Evolutionary conservation across 495 filamentous ascomycete genomes (phyloP), one percentile per base, ranked within the genome.

Genomic region (Polyplosphaeria fusca): DNA sequence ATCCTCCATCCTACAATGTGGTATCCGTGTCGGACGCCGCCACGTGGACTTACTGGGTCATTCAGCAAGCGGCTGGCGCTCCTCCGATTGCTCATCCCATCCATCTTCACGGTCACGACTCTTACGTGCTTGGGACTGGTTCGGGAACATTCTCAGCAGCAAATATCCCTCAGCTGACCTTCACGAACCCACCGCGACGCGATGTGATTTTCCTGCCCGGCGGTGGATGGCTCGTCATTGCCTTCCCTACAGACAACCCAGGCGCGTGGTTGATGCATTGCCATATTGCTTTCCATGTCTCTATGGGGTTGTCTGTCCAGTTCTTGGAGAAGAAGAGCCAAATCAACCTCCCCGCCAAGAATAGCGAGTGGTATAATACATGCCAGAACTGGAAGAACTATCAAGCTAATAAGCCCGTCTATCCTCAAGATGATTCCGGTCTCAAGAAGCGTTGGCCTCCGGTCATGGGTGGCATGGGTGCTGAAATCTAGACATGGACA

Each of bases 31-130:
- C 69, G 5, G 9, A 28, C 2, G 23, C 45, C 37, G 42, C 58
- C 39, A n/a, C 44, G 35, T 73, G 70, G 70, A 66, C 64, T 5
- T 73, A 70, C 52, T 73, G 70, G 70, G 60, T 73, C 22, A 69
- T 73, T 35, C 70, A 73, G 30, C 60, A 69, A 43, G 58, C 52
- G 14, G 28, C 30, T 12, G 30, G 20, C 19, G 66, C 64, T 16
- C 63, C 58, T 1, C 58, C 60, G 7, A 65, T 71, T 32, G 64
- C 67, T 5, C 69, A 71, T 52, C 64, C 64, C 5, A 68, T 71
- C 22, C 68, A 71, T 58, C 54, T 71, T n/a, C 68, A 71, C 54
- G 68, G 68, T 9, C 68, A 71, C 52, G 68, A 71, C 51, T 58
- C 61, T 40, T 69, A 45, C 40, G 27, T 69, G 24, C 65, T 71